phyloP scores from a whole-genome alignment of 768 basidiomycete genomes.

The Cystofilobasidium capitatum region DNA sequence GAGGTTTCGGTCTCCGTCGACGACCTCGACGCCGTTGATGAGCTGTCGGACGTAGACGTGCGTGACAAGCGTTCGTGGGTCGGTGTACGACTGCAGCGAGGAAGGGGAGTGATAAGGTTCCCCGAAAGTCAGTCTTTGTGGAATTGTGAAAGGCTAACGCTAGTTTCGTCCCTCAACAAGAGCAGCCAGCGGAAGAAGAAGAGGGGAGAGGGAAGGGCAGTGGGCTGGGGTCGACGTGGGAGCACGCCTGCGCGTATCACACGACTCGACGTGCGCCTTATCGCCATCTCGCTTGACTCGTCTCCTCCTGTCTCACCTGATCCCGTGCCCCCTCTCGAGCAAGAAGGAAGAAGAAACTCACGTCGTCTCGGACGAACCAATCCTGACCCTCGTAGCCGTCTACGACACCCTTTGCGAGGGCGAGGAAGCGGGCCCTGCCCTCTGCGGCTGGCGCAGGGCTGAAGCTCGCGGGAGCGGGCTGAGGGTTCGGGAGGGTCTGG shows the following conservation, averaged over 20 bases:
- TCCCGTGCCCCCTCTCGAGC: background rate
- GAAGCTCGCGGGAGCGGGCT: background rate
- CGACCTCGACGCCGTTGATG: constrained; percentile 75
- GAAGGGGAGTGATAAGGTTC: too few relatives aligned
- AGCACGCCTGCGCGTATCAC: too few relatives aligned
- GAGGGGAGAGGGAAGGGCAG: constrained; percentile 40
- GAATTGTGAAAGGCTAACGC: too few relatives aligned
- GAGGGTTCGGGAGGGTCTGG: constrained; percentile 33
- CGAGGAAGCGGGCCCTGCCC: constrained; percentile 40
- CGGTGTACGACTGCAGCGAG: constrained; percentile 54
- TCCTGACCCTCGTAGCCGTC: constrained; percentile 33
- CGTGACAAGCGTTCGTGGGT: constrained; percentile 70
- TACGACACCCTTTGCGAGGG: constrained; percentile 58
- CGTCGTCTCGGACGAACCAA: constrained; percentile 39
- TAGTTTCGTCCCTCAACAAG: too few relatives aligned
- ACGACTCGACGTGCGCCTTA: too few relatives aligned
- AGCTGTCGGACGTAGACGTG: constrained; percentile 82
- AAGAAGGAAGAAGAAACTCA: constrained; percentile 29
- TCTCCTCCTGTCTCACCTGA: background rate
- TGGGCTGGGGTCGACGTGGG: too few relatives aligned
- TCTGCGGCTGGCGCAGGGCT: constrained; percentile 34
- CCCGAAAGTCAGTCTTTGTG: too few relatives aligned
- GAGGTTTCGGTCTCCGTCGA: constrained; percentile 84
- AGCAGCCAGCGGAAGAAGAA: constrained; percentile 32
- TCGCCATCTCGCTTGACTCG: background rate